Conservation (phyloP, 2,329 filamentous ascomycete species). For the Aspergillus ustus region DNA sequence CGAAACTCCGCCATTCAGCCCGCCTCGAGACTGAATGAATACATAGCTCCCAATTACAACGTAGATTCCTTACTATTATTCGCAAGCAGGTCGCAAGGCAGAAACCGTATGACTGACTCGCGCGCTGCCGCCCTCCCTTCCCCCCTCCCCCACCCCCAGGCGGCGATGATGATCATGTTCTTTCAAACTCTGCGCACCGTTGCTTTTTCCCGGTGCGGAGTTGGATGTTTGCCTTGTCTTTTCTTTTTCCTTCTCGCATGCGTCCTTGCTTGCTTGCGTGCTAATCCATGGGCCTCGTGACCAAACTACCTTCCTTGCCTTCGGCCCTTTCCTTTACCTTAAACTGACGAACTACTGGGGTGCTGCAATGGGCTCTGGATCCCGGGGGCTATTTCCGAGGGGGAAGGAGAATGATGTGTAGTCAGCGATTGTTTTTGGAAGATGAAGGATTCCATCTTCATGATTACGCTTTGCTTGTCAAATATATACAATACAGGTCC, state of each 20-base stretch:
- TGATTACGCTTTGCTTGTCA: constrained; percentile 5
- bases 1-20: not conserved
- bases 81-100: not conserved
- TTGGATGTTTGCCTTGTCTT: not conserved
- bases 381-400: not conserved
- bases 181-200: not conserved
- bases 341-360: not conserved
- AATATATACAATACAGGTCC: constrained; percentile 13
- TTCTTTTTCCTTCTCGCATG: not conserved
- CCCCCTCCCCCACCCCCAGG: no score
- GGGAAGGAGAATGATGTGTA: not conserved
- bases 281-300: not conserved
- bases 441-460: not conserved
- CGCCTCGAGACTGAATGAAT: not conserved
- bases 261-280: not conserved
- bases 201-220: not conserved
- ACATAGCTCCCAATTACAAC: no score
- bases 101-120: not conserved
- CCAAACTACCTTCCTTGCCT: not conserved
- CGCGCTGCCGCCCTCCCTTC: no score
- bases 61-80: not conserved
- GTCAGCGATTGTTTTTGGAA: no score
- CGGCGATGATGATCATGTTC: not conserved
- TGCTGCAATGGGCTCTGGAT: not conserved
- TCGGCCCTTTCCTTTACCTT: not conserved